Evolutionary conservation across 2,329 filamentous ascomycete genomes (phyloP).

Genomic region (Epichloe coenophiala): DNA sequence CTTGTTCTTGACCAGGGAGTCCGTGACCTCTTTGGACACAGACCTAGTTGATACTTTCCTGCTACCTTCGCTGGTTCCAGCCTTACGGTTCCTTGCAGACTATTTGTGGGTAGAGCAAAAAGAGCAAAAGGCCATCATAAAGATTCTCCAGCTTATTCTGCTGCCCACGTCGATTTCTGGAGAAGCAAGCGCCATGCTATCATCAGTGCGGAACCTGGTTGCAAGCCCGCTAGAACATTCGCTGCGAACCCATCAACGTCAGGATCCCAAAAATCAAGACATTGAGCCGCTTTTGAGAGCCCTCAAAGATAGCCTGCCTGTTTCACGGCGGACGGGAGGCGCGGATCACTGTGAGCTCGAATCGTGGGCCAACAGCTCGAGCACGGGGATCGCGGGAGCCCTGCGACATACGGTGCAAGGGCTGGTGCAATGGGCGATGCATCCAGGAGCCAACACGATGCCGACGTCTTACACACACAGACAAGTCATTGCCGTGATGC

Average conservation of each 20-base stretch:
- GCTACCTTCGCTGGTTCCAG: conserved; percentile 63
- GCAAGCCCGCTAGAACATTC: conserved; percentile 55
- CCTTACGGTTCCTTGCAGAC: conserved; percentile 56
- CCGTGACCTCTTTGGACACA: conserved; percentile 15
- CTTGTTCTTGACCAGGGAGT: neutral
- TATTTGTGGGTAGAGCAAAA: conserved; percentile 53
- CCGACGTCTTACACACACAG: conserved; percentile 60
- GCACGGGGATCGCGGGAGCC: conserved; percentile 41
- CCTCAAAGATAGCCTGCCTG: conserved; percentile 44
- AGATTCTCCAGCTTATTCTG: conserved; percentile 61
- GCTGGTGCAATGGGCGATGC: conserved; percentile 53
- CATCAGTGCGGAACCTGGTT: conserved; percentile 57
- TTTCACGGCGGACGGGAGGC: conserved; percentile 47
- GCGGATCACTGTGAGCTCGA: conserved; percentile 55
- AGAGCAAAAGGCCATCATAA: conserved; percentile 55
- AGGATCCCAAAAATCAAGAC: conserved; percentile 53
- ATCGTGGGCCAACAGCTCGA: conserved; percentile 45
- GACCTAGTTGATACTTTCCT: conserved; percentile 69
- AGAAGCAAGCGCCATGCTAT: conserved; percentile 58
- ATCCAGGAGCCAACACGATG: conserved; percentile 39
- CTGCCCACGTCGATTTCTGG: conserved; percentile 55
- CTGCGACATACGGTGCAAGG: conserved; percentile 48
- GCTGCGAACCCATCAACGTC: conserved; percentile 51
- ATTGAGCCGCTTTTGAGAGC: conserved; percentile 55
- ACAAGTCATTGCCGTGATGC: conserved; percentile 47